Base-by-base conservation (phyloP, 495 filamentous ascomycete genomes). In the Penicillium ochrochloron region DNA sequence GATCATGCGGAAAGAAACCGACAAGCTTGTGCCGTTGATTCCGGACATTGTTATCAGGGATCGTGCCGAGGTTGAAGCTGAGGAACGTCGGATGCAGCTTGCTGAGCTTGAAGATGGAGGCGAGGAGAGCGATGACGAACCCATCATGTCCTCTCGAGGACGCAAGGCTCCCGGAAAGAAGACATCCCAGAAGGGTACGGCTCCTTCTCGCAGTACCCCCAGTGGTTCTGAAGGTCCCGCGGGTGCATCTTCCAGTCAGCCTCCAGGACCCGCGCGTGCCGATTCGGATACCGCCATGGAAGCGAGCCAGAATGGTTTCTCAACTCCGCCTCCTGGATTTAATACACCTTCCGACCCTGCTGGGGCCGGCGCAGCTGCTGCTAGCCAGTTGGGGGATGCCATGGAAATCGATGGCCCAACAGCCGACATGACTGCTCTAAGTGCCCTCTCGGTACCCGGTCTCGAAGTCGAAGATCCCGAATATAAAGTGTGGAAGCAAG, bases 401-500 rank as follows among this genome's bases (percentile, higher is more conserved):
- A 93, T 93, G 85, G 93, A 97, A 41, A 86, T 92, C 52, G 93
- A 96, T 68, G 90, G 85, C 5, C 70, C 82, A 14, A 76, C 73
- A 8, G 83, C 86, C 9, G 85, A 86, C 14, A 76, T 89, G 34
- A 89, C 85, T 64, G 87, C 86, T 29, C 81, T 90, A 27, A 80
- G 73, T 60, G 80, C 78, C n/a, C 64, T 81, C 31, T 72, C 75
- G 14, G 74, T 74, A 7, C 67, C 78, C 12, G 78, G 77, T 4
- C 69, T 75, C 17, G 89, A 90, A 52, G 69, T 87, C 55, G 89
- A 97, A 65, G 94, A 97, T 68, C 86, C 92, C 1, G 94, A 96
- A 67, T 97, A 94, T 79, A 96, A 96, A 72, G 91, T 93, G 44
- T 99, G 95, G 95, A 99, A 98, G 80, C 94, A 96, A 74, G 92